These are phyloP conservation scores for Cryptosporidium meleagridis DNA, from an alignment of 169 alveolate species.

Conservation along the genomic window DNA sequence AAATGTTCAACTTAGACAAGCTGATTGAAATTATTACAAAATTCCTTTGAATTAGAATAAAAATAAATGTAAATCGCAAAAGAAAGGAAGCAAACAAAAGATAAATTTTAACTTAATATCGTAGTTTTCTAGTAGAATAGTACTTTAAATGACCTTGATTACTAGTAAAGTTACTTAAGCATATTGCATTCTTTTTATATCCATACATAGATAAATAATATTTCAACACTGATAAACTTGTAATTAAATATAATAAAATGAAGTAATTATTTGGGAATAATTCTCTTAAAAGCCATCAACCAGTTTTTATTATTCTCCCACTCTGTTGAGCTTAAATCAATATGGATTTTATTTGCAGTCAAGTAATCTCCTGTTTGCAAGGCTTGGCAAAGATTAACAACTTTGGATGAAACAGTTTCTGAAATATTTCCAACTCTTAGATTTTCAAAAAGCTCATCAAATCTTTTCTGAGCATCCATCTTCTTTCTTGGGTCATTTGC, in stretches of 20 bases:
- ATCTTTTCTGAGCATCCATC: conserved; percentile 74
- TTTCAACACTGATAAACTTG: not conserved
- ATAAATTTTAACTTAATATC: not conserved
- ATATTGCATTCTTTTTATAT: not conserved
- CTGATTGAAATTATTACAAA: not conserved
- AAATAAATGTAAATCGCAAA: too few species aligned
- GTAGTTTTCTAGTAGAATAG: not conserved
- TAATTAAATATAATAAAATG: too few species aligned
- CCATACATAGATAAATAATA: not conserved
- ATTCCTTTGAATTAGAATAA: too few species aligned
- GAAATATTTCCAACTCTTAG: conserved; percentile 81
- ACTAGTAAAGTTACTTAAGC: not conserved
- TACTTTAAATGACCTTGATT: not conserved
- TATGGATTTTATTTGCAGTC: conserved; percentile 82
- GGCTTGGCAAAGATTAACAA: conserved; percentile 81
- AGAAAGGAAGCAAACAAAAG: not conserved
- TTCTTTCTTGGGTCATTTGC: conserved; percentile 67
- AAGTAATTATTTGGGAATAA: conserved; percentile 41
- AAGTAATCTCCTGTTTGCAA: conserved; percentile 81
- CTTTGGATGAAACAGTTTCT: conserved; percentile 82
- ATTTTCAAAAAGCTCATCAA: conserved; percentile 81
- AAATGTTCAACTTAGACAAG: too few species aligned
- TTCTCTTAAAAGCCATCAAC: conserved; percentile 77
- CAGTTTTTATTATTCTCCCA: conserved; percentile 87
- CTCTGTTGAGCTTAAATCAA: conserved; percentile 82